Evolutionary conservation across 805 yeast genomes (phyloP).

Genomic region (Wickerhamomyces ciferrii): DNA sequence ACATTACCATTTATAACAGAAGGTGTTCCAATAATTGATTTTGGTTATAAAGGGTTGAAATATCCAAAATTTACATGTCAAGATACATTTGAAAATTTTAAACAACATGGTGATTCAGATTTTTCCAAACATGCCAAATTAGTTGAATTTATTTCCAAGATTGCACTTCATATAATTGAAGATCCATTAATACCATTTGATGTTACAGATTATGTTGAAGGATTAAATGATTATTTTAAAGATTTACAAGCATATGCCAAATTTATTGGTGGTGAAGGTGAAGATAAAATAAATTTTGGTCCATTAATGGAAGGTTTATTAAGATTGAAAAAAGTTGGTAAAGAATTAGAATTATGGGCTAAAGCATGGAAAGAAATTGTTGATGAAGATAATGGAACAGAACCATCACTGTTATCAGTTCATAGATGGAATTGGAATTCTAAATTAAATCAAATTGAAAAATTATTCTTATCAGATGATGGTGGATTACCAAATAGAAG

Average conservation of each 20-base stretch:
- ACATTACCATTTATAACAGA: conserved; percentile 58
- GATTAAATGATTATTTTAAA: conserved; percentile 36
- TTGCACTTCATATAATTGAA: conserved; percentile 60
- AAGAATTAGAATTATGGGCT: conserved; percentile 48
- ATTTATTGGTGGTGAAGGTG: conserved; percentile 15
- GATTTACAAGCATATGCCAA: conserved; percentile 40
- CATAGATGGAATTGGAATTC: conserved; percentile 80
- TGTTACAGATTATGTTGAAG: conserved; percentile 39
- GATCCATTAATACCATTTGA: conserved; percentile 73
- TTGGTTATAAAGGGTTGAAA: conserved; percentile 39
- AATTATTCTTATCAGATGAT: conserved; percentile 37
- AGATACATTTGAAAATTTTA: conserved; percentile 59
- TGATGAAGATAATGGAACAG: conserved; percentile 49
- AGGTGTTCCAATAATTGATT: conserved; percentile 68
- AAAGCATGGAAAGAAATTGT: conserved; percentile 60
- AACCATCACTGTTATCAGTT: conserved; percentile 67
- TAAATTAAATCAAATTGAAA: conserved; percentile 52
- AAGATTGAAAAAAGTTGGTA: conserved; percentile 37
- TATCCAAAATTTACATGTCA: conserved; percentile 54
- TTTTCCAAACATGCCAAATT: conserved; percentile 52
- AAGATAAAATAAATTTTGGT: conserved; percentile 22
- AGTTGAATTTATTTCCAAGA: conserved; percentile 47
- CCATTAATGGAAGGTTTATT: conserved; percentile 25
- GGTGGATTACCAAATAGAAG: conserved; percentile 44
- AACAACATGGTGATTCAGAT: conserved; percentile 43